phyloP scores from a whole-genome alignment of 2,329 filamentous ascomycete species.

The Keithomyces neogunnii region DNA sequence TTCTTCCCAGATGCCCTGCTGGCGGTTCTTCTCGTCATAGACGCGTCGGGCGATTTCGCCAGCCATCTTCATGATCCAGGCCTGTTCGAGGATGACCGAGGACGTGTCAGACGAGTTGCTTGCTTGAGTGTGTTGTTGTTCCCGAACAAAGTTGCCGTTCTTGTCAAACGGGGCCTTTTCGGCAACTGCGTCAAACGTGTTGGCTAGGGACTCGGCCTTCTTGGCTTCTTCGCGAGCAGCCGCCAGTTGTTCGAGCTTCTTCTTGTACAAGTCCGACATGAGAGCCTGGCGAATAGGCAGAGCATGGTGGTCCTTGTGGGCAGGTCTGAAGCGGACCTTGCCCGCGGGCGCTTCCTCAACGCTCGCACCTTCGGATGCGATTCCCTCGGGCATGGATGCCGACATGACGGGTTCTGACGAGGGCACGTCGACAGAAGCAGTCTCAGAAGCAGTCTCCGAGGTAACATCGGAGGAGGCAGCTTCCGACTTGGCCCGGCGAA shows the following conservation, averaged over 20 bases:
- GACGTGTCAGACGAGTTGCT: slow-evolving; percentile 35
- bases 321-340: slow-evolving; percentile 33
- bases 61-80: slow-evolving; percentile 90
- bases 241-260: slow-evolving; percentile 15
- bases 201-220: slow-evolving; percentile 7
- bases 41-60: slow-evolving; percentile 82
- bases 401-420: slow-evolving; percentile 53
- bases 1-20: slow-evolving; percentile 33
- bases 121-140: slow-evolving; percentile 17
- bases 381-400: slow-evolving; percentile 50
- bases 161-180: slow-evolving; percentile 20
- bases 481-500: slow-evolving; percentile 55
- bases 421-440: slow-evolving; percentile 47
- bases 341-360: slow-evolving; percentile 19
- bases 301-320: slow-evolving; percentile 9
- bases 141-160: slow-evolving; percentile 21
- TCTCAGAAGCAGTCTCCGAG: slow-evolving; percentile 40
- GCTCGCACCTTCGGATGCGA: slow-evolving; percentile 36
- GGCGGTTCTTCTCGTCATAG: slow-evolving; percentile 69
- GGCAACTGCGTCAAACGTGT: neutral
- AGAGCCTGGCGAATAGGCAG: slow-evolving; percentile 13
- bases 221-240: slow-evolving; percentile 14
- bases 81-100: slow-evolving; percentile 63
- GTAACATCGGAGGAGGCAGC: slow-evolving; percentile 43
- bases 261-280: slow-evolving; percentile 15